Evolutionary conservation across 768 basidiomycete genomes (phyloP), one percentile per base, ranked within the genome.

Genomic region (Pleurotus platypus): DNA sequence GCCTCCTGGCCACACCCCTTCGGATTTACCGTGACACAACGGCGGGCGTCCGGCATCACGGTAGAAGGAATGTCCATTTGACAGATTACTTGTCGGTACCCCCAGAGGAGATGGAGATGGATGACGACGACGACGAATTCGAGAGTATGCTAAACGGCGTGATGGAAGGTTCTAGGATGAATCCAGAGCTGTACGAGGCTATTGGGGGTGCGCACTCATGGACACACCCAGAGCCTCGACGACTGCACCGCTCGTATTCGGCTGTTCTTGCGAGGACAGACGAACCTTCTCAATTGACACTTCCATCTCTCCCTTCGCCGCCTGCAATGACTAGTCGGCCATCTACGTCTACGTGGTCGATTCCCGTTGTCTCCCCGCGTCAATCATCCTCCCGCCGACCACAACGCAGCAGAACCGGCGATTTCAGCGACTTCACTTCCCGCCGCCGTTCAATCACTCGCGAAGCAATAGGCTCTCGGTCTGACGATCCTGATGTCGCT

Each of bases 391-490:
- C 87, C 47, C 86, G 87, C 24, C 86, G 86, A 20, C 75, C 82
- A 1, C 63, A 72, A 30, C 74, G 79, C 4, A 77, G 78, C 26
- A 74, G 87, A 35, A 75, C 81, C 12, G 75, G 82, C 12, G 88
- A 90, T 60, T 90, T 91, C 67, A 84, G 78, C 64, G 89, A 90
- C 24, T 90, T 87, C 60, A 86, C 88, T 0, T 68, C 80, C 20
- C 83, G 83, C 11, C 82, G 89, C 27, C 81, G 89, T 51, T 81
- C 80, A 15, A 71, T 74, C 4, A 80, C 68, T 22, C 70, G 80
- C 18, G 77, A 78, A 12, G 55, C 69, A 2, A 46, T 66, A 9
- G 60, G 61, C 40, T 48, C 66, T 11, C 67, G 70, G 40, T 59
- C 66, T 35, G 74, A 72, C 43, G 58, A 63, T 15, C 56, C 62